Percentiles rank a stretch among this genome's conserved stretches.
Conservation (phyloP, 2,329 filamentous ascomycete genomes). For the Phialophora verrucosa region DNA sequence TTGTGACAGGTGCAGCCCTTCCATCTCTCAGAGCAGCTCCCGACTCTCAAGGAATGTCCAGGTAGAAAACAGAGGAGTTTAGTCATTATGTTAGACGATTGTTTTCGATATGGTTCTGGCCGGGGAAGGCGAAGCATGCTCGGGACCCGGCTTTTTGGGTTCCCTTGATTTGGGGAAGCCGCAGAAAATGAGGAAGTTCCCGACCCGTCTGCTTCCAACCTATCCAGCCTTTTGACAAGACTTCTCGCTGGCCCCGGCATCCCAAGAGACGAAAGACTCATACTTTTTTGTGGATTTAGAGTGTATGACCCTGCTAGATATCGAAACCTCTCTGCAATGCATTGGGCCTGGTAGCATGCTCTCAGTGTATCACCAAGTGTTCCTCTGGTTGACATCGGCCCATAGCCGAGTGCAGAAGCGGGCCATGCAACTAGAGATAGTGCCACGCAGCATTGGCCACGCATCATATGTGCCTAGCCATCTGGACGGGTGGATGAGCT, state of each 20-base stretch:
- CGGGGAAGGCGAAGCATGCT: background rate
- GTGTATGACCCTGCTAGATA: constrained; percentile 2
- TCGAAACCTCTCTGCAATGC: constrained; percentile 4
- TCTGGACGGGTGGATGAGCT: constrained; percentile 13
- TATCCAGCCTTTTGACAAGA: background rate
- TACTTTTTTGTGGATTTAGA: background rate
- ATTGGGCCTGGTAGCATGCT: constrained; percentile 8
- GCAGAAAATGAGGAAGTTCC: constrained; percentile 22
- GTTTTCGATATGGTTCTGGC: background rate
- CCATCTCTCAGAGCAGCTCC: background rate
- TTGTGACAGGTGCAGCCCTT: background rate
- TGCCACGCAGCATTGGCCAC: constrained; percentile 13
- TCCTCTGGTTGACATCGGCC: constrained; percentile 18
- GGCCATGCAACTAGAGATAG: constrained; percentile 19
- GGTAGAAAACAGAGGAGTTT: background rate
- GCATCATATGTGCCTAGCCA: constrained; percentile 26
- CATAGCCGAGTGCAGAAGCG: constrained; percentile 20
- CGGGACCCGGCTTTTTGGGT: constrained; percentile 19
- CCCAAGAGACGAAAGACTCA: constrained; percentile 1
- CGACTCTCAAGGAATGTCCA: background rate
- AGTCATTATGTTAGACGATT: background rate
- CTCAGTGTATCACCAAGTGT: constrained; percentile 3
- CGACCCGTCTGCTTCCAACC: constrained; percentile 13
- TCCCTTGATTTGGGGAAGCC: constrained; percentile 21
- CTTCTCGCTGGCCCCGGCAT: background rate